Conservation (phyloP, 1,284 basidiomycete genomes). For the Paramarasmius palmivorus region DNA sequence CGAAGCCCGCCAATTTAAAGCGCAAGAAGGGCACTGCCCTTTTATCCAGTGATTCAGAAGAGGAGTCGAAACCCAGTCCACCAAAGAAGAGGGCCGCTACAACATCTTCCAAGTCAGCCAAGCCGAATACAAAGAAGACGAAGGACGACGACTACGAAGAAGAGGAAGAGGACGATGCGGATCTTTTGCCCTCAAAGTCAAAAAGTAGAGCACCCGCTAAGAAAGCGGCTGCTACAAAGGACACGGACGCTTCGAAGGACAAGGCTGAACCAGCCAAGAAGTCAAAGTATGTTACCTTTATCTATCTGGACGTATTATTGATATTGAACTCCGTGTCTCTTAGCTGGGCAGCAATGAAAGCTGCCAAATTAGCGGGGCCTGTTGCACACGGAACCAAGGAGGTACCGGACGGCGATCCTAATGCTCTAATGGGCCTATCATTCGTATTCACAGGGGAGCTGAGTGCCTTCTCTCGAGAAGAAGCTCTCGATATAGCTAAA, state of each 20-base stretch:
- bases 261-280: constrained; percentile 25
- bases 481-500: constrained; percentile 87
- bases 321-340: background rate
- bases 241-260: background rate
- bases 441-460: constrained; percentile 98
- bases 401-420: constrained; percentile 76
- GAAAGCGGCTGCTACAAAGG: constrained; percentile 2
- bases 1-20: constrained; percentile 24
- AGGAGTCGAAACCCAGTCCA: constrained; percentile 24
- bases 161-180: constrained; percentile 20
- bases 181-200: background rate
- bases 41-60: constrained; percentile 34
- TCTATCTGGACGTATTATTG: constrained; percentile 1
- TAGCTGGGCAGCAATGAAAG: constrained; percentile 68
- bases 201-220: constrained; percentile 10
- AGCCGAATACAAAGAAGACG: constrained; percentile 12
- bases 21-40: constrained; percentile 31
- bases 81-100: constrained; percentile 44
- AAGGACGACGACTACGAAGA: constrained; percentile 25
- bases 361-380: constrained; percentile 72
- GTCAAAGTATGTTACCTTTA: constrained; percentile 25
- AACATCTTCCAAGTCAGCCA: constrained; percentile 27
- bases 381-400: constrained; percentile 78
- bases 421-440: constrained; percentile 85
- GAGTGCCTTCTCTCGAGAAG: constrained; percentile 84